Percentiles rank a stretch among this genome's conserved stretches.
These are phyloP conservation scores for Backusella tarrabulga DNA, from an alignment of 192 early-diverging fungal species.

Conservation along the genomic window DNA sequence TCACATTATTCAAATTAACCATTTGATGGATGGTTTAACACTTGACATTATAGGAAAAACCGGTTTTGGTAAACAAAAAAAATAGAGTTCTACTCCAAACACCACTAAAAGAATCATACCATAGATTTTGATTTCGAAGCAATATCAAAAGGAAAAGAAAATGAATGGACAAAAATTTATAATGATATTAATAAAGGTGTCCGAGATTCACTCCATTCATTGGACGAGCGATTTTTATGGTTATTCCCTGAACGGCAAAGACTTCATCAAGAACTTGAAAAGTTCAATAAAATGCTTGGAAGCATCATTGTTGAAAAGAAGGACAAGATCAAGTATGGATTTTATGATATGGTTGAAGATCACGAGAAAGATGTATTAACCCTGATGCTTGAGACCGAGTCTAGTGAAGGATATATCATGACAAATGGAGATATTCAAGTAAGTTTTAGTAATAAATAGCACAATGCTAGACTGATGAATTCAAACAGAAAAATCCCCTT, in stretches of 20 bases:
- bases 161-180: neutral
- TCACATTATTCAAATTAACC: no score
- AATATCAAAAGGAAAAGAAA: neutral
- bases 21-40: no score
- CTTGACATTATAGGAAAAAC: neutral
- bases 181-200: neutral
- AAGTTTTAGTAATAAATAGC: neutral
- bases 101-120: no score
- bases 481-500: constrained; percentile 9
- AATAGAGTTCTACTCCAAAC: neutral
- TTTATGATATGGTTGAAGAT: neutral
- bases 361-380: constrained; percentile 32
- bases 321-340: neutral
- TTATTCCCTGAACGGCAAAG: constrained; percentile 2
- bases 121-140: neutral
- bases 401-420: neutral
- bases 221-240: constrained; percentile 33
- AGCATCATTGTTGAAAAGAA: constrained; percentile 14
- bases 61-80: neutral
- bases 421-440: neutral
- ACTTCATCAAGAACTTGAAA: neutral
- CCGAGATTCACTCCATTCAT: constrained; percentile 44
- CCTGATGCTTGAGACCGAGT: constrained; percentile 25
- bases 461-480: no score
- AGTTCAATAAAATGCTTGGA: constrained; percentile 6